These are phyloP conservation scores for Kazachstania kunashirensis DNA, from an alignment of 805 yeast species.

Conservation along the genomic window DNA sequence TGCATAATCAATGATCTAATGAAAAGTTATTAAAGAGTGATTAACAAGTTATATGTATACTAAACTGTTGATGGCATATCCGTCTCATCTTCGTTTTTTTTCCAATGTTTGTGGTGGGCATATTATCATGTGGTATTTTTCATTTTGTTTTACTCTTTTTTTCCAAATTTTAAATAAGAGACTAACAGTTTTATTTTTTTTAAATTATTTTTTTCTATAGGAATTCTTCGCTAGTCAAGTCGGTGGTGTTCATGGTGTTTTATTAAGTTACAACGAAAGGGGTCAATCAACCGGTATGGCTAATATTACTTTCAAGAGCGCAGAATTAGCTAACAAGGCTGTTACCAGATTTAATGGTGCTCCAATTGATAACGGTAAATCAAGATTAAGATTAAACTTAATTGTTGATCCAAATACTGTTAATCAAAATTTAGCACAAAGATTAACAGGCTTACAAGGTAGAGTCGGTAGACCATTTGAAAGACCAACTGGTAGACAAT, in stretches of 20 bases:
- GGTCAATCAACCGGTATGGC: conserved; percentile 92
- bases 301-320: conserved; percentile 63
- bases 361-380: conserved; percentile 81
- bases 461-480: conserved; percentile 4
- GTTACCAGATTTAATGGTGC: conserved; percentile 83
- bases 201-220: conserved; percentile 33
- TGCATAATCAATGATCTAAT: no score
- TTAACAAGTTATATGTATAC: no score
- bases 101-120: no score
- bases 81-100: no score
- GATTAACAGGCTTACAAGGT: conserved; percentile 45
- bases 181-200: conserved; percentile 3
- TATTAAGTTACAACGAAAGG: conserved; percentile 70
- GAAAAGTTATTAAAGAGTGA: background rate
- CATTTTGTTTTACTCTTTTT: conserved; percentile 1
- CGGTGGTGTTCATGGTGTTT: conserved; percentile 70
- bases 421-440: conserved; percentile 42
- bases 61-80: no score
- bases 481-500: conserved; percentile 4
- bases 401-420: conserved; percentile 78
- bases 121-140: background rate
- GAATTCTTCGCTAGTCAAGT: conserved; percentile 82
- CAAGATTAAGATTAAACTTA: conserved; percentile 68
- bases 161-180: background rate
- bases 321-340: conserved; percentile 66